These are phyloP conservation scores for Phytophthora constricta DNA, from an alignment of 352 stramenopile species.

Conservation along the genomic window DNA sequence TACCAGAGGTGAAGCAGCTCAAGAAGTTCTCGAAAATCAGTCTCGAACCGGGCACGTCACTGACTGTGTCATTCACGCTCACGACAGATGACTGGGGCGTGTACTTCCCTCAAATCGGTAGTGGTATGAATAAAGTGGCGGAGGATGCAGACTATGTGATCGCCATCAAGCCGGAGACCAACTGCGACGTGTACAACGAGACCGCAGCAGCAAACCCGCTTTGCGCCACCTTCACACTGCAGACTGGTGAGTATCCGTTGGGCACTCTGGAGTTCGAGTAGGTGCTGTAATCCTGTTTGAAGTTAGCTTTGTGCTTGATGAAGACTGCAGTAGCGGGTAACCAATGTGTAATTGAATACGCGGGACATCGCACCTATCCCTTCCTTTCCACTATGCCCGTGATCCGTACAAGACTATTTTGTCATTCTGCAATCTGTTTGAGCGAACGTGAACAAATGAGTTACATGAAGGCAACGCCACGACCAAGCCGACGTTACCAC, in stretches of 20 bases:
- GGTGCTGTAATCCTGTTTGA: background rate
- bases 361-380: background rate
- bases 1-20: slow-evolving; percentile 72
- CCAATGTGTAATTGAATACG: background rate
- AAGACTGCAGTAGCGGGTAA: too few relatives aligned
- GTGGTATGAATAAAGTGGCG: slow-evolving; percentile 44
- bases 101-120: slow-evolving; percentile 48
- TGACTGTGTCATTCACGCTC: slow-evolving; percentile 38
- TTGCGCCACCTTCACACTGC: slow-evolving; percentile 38
- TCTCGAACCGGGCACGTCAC: slow-evolving; percentile 35
- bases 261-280: background rate
- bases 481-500: background rate
- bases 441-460: slow-evolving; percentile 7
- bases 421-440: background rate
- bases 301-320: background rate
- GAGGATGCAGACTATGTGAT: slow-evolving; percentile 61
- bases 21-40: slow-evolving; percentile 71
- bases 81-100: slow-evolving; percentile 52
- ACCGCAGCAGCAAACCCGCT: slow-evolving; percentile 26
- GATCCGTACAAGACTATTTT: background rate
- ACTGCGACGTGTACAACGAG: slow-evolving; percentile 57
- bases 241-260: slow-evolving; percentile 1
- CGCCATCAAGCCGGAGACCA: slow-evolving; percentile 52
- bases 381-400: background rate
- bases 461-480: slow-evolving; percentile 12